Conservation (phyloP, 108 stramenopile species). For the Cyclotella kingstonii region DNA sequence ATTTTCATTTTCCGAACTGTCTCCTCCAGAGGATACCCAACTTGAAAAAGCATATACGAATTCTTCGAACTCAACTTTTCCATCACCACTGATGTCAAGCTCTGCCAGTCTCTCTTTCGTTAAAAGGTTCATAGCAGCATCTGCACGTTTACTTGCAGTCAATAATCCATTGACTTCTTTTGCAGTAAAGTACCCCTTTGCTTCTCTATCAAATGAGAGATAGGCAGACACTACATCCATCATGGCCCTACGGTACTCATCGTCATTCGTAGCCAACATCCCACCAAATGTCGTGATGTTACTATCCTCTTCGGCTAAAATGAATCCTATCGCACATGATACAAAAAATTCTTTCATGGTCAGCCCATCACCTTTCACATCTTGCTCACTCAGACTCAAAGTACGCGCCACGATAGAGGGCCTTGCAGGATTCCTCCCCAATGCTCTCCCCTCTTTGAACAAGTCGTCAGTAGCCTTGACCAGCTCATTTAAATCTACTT, state of each 20-base stretch:
- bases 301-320: constrained; percentile 38
- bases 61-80: constrained; percentile 44
- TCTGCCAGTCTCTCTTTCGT: constrained; percentile 43
- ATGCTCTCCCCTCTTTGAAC: constrained; percentile 25
- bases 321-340: constrained; percentile 45
- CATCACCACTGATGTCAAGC: constrained; percentile 36
- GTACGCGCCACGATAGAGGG: constrained; percentile 24
- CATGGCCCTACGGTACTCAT: constrained; percentile 44
- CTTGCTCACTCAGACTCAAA: constrained; percentile 25
- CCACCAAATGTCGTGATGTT: constrained; percentile 36
- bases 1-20: constrained; percentile 28
- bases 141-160: constrained; percentile 41
- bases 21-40: constrained; percentile 41
- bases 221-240: constrained; percentile 48
- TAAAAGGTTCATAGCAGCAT: constrained; percentile 36
- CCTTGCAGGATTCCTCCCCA: constrained; percentile 24
- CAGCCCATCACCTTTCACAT: constrained; percentile 17
- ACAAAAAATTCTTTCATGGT: constrained; percentile 40
- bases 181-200: constrained; percentile 43
- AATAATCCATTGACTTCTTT: constrained; percentile 43
- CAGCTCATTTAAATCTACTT: constrained; percentile 16
- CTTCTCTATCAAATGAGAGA: constrained; percentile 47
- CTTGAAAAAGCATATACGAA: constrained; percentile 46
- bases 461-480: constrained; percentile 32
- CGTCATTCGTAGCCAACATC: constrained; percentile 35